These are phyloP conservation scores for Populus pruinosa DNA, from an alignment of 345 rosid species.

Conservation along the genomic window DNA sequence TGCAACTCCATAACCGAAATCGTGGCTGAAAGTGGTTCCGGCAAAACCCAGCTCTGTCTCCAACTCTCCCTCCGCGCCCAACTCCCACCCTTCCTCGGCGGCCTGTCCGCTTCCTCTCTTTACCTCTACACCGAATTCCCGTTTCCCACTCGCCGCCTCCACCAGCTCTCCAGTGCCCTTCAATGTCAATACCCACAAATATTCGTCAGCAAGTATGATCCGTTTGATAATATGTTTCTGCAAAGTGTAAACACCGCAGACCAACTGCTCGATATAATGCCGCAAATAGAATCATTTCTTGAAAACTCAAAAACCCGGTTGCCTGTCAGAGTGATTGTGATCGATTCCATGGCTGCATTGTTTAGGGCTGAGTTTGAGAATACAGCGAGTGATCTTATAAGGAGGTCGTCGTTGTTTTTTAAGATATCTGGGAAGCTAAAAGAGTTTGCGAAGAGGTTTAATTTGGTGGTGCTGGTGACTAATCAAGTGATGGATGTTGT, in stretches of 20 bases:
- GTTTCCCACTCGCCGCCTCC: slow-evolving; percentile 74
- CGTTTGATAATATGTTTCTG: slow-evolving; percentile 53
- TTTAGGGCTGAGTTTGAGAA: slow-evolving; percentile 85
- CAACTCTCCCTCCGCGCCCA: slow-evolving; percentile 72
- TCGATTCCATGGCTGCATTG: slow-evolving; percentile 84
- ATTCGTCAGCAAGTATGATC: slow-evolving; percentile 31
- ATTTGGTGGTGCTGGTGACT: slow-evolving; percentile 67
- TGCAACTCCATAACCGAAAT: slow-evolving; percentile 77
- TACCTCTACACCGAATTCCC: slow-evolving; percentile 76
- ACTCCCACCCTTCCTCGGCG: slow-evolving; percentile 70
- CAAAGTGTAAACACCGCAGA: slow-evolving; percentile 54
- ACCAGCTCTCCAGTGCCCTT: slow-evolving; percentile 48
- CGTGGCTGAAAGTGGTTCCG: slow-evolving; percentile 79
- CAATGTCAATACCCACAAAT: slow-evolving; percentile 30
- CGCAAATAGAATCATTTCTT: slow-evolving; percentile 49
- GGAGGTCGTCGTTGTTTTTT: slow-evolving; percentile 70
- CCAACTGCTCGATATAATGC: slow-evolving; percentile 72
- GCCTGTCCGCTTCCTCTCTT: slow-evolving; percentile 69
- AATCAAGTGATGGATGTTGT: slow-evolving; percentile 85
- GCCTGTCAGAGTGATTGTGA: slow-evolving; percentile 68
- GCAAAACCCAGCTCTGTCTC: slow-evolving; percentile 87
- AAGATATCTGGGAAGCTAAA: slow-evolving; percentile 68
- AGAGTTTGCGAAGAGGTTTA: slow-evolving; percentile 56
- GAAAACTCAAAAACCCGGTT: slow-evolving; percentile 33
- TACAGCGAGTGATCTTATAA: slow-evolving; percentile 57